Evolutionary conservation across 176 grass and related monocot genomes (phyloP).

Genomic region (Neostapfia colusana): DNA sequence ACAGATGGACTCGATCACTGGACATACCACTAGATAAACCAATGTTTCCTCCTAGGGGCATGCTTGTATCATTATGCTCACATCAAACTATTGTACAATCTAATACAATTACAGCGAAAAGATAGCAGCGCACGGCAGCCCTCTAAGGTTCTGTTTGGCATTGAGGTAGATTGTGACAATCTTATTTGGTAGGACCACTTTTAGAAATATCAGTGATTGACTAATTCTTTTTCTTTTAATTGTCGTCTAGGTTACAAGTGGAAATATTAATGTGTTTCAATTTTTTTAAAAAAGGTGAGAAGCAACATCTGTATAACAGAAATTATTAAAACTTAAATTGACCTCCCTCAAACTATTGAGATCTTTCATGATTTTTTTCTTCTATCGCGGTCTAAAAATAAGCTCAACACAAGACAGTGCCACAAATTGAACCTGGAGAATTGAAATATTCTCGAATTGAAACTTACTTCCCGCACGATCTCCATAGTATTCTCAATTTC

Average conservation of each 20-base stretch:
- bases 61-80: not conserved
- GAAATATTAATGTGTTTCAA: not conserved
- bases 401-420: too few relatives aligned
- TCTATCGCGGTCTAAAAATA: not conserved
- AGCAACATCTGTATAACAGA: not conserved
- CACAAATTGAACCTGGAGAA: not conserved
- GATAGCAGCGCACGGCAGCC: not conserved
- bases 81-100: not conserved
- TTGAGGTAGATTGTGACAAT: too few relatives aligned
- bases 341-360: not conserved
- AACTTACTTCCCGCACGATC: constrained; percentile 92
- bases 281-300: not conserved
- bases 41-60: not conserved
- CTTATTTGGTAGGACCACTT: not conserved
- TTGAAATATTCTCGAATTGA: constrained; percentile 50
- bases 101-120: not conserved
- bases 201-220: not conserved
- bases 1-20: not conserved
- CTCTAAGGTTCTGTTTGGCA: not conserved
- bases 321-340: not conserved
- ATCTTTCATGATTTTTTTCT: not conserved
- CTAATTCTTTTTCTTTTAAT: not conserved
- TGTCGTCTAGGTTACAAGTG: not conserved
- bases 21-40: not conserved
- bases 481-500: constrained; percentile 99